Conservation (phyloP, 306 rosid genomes). For the Phaseolus lunatus region DNA sequence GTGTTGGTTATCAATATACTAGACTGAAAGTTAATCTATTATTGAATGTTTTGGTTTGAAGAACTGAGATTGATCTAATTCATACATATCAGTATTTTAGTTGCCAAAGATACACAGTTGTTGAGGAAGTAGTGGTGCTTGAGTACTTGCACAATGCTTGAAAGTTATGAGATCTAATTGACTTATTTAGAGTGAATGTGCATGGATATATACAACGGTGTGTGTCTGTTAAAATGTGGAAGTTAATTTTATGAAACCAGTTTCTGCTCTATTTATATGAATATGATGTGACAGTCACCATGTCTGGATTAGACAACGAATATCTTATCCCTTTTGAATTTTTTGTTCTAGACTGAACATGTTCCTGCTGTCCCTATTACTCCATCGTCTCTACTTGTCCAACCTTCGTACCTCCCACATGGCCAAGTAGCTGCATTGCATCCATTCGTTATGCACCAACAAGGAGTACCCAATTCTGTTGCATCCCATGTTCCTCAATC, state of each 20-base stretch:
- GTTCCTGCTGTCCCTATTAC: conserved; percentile 70
- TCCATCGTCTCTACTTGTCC: conserved; percentile 85
- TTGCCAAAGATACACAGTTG: neutral
- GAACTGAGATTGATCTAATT: neutral
- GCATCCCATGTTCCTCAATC: conserved; percentile 80
- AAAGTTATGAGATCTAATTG: conserved; percentile 1
- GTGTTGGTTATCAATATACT: neutral
- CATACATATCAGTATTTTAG: neutral
- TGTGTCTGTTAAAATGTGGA: neutral
- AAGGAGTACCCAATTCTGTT: conserved; percentile 78
- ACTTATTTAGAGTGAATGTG: neutral
- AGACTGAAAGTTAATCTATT: neutral
- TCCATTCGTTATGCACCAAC: conserved; percentile 92
- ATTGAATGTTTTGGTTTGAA: conserved; percentile 8
- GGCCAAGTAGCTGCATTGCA: conserved; percentile 87
- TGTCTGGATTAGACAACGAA: neutral
- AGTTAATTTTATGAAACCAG: neutral
- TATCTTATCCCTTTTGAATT: conserved; percentile 14
- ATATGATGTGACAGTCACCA: neutral
- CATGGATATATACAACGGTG: neutral
- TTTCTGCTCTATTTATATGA: neutral
- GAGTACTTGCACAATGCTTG: conserved; percentile 25
- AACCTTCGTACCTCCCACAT: conserved; percentile 88
- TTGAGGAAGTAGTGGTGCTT: neutral
- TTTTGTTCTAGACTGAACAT: conserved; percentile 65